Base-by-base conservation (phyloP, 176 grass and related monocot species). In the Carex scoparia region DNA sequence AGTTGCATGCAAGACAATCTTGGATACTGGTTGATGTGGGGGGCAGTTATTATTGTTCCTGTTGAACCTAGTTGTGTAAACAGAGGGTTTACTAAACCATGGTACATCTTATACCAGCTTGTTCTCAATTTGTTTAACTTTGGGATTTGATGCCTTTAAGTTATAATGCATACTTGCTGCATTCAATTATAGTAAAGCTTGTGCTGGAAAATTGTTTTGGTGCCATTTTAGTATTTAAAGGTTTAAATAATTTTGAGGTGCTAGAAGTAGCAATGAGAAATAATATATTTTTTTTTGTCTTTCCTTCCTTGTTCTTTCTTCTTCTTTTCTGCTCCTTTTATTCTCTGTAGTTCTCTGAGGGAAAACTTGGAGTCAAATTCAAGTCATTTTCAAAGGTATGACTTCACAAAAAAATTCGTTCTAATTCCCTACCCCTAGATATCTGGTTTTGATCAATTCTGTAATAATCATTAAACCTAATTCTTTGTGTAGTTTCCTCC, bases 371-470 rank as follows among this genome's bases (percentile, higher is more conserved):
- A 53, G 72, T 94, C 65, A 95, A 99, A 83, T 95, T 99, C 84
- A 94, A 95, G 86, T 77, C 93, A 79, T 99, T 95, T 85, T 98
- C 96, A 3, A 98, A 98, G 96, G 96, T 98, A 94, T 74, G 37
- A 48, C 40, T 8, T 51, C 15, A 69, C 23, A 71, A 56, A 1
- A 40, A 6, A 40, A 70, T 81, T 84, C 33, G 44, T 18, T 78
- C 30, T 80, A 9, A 46, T 18, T 79, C 54, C 78, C 40, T 38
- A 31, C 18, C 55, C 8, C 2, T 2, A 14, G 9, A 82, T 7
- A 3, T 55, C 30, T 66, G 18, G 13, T 10, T 51, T 73, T 60
- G 23, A 33, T 71, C 31, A 82, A 61, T 10, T 7, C 38, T 49
- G 31, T 82, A 61, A 48, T 87, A 69, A 80, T 18, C 48, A 30